Evolutionary conservation across 257 asterid genomes (phyloP), one percentile per base, ranked within the genome.

Genomic region (Coffea canephora): DNA sequence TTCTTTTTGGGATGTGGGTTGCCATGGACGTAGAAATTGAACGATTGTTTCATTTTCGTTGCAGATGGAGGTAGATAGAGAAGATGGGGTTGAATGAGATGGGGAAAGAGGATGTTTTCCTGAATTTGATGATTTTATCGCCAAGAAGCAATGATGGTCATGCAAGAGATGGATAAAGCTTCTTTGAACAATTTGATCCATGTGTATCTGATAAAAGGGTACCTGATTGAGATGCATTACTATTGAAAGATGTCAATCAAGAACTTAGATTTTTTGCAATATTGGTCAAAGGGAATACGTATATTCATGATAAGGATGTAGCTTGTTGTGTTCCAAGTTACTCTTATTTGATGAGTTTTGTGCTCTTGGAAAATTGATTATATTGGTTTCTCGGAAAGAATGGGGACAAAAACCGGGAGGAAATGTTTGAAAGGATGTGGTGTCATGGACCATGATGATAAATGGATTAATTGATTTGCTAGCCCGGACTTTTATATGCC

Each of bases 371-470:
- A 70, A 79, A 7, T 59, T 59, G 72, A 72, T 76, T 76, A 71
- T 77, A 71, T 80, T 70, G 34, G 81, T 80, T 67, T 70, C 69
- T 4, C 72, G 73, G 50, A 79, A 76, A 78, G 73, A 7, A 25
- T 55, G 84, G 34, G 34, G 76, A 62, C 6, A 73, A 45, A 61
- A 80, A 43, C 23, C 19, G 77, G 66, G 81, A 72, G 9, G 72
- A 61, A 83, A 76, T 79, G 61, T 73, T 83, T 31, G 0, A 27
- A 45, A 48, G 80, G 79, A 83, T 65, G 74, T 64, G 80, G 74
- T 39, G n/a, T 79, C 78, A 19, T 79, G 86, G 86, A 79, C 81
- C 73, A 83, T 76, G 67, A 79, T 79, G 80, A 68, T 75, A 75
- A 43, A 12, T 83, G 54, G 57, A 72, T 54, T 50, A 83, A 54